Evolutionary conservation across 352 stramenopile species (phyloP), one percentile per base, ranked within the genome.

Genomic region (Achlya hypogyna): DNA sequence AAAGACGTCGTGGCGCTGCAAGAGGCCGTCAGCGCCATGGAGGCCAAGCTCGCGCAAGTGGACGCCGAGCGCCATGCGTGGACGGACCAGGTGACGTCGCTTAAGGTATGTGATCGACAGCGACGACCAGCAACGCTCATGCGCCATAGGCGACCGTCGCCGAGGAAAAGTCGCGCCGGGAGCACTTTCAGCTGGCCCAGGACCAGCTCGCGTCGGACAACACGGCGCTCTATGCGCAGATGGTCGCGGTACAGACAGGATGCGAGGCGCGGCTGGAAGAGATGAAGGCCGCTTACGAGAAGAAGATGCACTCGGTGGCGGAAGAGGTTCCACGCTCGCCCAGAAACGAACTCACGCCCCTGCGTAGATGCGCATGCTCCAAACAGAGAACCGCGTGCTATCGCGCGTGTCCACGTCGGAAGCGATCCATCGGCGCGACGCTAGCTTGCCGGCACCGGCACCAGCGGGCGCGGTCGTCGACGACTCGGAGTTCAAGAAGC

Each of bases 121-220:
- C 34, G n/a, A 34, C n/a, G 35, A 9, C 18, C 45, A 35, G 65
- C 25, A 56, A 56, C 4, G 20, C 25, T 12, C 20, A 10, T 8
- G 8, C 25, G 16, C 12, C 2, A 23, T 60, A 71, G 65, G 60
- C 60, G 29, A 27, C 60, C 8, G n/a, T 90, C 54, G 77, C 88
- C 35, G 82, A 91, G 35, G 86, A 94, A 53, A 91, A 91, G 70
- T 72, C 77, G 12, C 83, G 84, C 0, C 77, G 84, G 22, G 84
- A 94, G 69, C 82, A 94, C 53, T 94, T 94, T 65, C 82, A 94
- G 69, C 81, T 94, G n/a, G 85, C 87, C 31, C 79, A 91, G 12
- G 82, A 94, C 71, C 86, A 94, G 62, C 63, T 94, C 16, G 90
- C 84, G 2, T 81, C 90, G 22, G 86, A 94, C 51, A 95, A 93